These are phyloP conservation scores for Malania oleifera DNA, from an alignment of 164 flowering plant genomes.

Conservation along the genomic window DNA sequence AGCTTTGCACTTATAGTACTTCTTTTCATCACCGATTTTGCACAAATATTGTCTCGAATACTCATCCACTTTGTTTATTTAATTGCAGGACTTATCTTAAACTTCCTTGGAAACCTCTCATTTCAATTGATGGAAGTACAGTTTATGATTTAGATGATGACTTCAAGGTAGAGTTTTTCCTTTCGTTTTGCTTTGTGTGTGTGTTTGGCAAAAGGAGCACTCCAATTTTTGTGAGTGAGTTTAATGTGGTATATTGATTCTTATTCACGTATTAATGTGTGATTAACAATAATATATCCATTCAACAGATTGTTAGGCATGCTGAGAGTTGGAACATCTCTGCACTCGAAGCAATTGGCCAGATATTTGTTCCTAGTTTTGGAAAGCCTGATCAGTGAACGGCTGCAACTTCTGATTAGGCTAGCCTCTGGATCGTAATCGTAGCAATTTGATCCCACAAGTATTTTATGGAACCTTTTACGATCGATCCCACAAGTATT, in stretches of 20 bases:
- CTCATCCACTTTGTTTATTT: not conserved
- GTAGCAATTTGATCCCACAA: too few species aligned
- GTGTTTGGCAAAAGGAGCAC: too few species aligned
- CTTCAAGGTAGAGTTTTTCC: slow-evolving; percentile 62
- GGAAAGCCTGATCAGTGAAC: not conserved
- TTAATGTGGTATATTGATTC: not conserved
- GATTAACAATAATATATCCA: not conserved
- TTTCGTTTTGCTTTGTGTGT: too few species aligned
- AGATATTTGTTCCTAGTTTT: slow-evolving; percentile 65
- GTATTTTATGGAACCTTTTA: too few species aligned
- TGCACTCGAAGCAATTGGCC: slow-evolving; percentile 81
- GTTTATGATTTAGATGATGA: slow-evolving; percentile 59
- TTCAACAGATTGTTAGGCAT: slow-evolving; percentile 73
- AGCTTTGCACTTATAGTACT: too few species aligned
- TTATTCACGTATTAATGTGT: not conserved
- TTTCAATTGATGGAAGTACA: slow-evolving; percentile 76
- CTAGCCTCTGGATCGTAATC: too few species aligned
- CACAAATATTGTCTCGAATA: not conserved
- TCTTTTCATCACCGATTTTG: too few species aligned
- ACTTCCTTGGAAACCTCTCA: slow-evolving; percentile 91
- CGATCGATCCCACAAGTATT: too few species aligned
- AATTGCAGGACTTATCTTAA: slow-evolving; percentile 74
- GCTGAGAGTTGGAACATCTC: slow-evolving; percentile 83
- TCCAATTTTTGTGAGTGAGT: not conserved
- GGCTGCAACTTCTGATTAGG: too few species aligned